These are phyloP conservation scores for Kodamaea sp. DNA, from an alignment of 1,139 yeast species.

Conservation along the genomic window DNA sequence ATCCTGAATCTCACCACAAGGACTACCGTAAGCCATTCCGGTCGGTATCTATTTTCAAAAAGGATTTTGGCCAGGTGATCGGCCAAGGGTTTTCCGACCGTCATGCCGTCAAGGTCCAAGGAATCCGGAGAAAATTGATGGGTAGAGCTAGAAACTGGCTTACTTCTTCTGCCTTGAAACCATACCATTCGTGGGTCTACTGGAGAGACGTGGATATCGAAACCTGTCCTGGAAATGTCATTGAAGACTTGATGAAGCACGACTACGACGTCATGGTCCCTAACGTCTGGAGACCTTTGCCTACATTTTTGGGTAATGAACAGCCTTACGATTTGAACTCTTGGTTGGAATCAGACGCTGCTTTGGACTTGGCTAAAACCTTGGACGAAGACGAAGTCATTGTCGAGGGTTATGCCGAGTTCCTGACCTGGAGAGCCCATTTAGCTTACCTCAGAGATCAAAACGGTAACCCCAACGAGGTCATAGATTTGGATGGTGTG, in stretches of 20 bases:
- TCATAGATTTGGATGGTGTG: constrained; percentile 79
- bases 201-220: constrained; percentile 95
- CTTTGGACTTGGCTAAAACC: constrained; percentile 62
- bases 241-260: constrained; percentile 74
- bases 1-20: constrained; percentile 57
- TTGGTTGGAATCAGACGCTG: constrained; percentile 81
- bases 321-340: constrained; percentile 88
- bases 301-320: constrained; percentile 71
- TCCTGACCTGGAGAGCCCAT: constrained; percentile 86
- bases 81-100: constrained; percentile 90
- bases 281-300: constrained; percentile 87
- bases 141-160: constrained; percentile 91
- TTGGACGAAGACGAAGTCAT: constrained; percentile 83
- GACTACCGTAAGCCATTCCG: constrained; percentile 73
- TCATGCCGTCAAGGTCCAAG: constrained; percentile 89
- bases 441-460: constrained; percentile 71
- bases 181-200: constrained; percentile 91
- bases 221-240: constrained; percentile 74
- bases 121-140: constrained; percentile 83
- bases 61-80: constrained; percentile 81
- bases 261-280: constrained; percentile 85
- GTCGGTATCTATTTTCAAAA: constrained; percentile 71
- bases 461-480: constrained; percentile 63
- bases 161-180: constrained; percentile 70
- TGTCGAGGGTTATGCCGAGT: constrained; percentile 89